Base-by-base conservation (phyloP, 345 rosid genomes). In the Salix brachista region DNA sequence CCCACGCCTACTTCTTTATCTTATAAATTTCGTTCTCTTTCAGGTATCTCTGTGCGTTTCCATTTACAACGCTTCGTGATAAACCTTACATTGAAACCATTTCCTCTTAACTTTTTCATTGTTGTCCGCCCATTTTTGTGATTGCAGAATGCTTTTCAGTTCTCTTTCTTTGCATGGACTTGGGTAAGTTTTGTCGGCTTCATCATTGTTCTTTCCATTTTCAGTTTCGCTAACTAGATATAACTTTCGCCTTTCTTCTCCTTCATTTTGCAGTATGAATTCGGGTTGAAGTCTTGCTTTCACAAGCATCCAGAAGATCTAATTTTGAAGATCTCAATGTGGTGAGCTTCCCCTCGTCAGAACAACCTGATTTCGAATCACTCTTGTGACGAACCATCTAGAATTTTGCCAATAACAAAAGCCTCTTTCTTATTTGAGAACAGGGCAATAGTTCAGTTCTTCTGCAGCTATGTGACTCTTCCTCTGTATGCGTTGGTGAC, bases 401-500 rank as follows among this genome's bases (percentile, higher is more conserved):
- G 18, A 34, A 26, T 5, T 5, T 7, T n/a, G 11, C 37, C 17
- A 30, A 17, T 46, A 46, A 46, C 52, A 46, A 2, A 11, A 39
- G n/a, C 54, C 54, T 12, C 8, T 18, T 36, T 8, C 23, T 6
- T 41, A 52, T 28, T 48, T 8, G 5, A 14, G 21, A 12, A 36
- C 90, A 96, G 98, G 94, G 86, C 91, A 52, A 16, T 90, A 44
- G 87, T 89, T 78, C 98, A 93, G 77, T 76, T 96, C 70, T 58
- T 93, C 28, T 96, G 99, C 89, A 96, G 99, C 77, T 95, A 95
- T 72, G 92, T 95, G 80, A 93, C 97, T 23, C 89, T 96, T 75
- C 98, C 99, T 66, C 90, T 96, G 18, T 93, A 96, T 75, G 99
- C 99, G 39, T 78, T 95, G 30, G 99, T 95, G 60, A 95, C 98